Evolutionary conservation across 352 stramenopile species (phyloP), one percentile per base, ranked within the genome.

Genomic region (Phytophthora sp.): DNA sequence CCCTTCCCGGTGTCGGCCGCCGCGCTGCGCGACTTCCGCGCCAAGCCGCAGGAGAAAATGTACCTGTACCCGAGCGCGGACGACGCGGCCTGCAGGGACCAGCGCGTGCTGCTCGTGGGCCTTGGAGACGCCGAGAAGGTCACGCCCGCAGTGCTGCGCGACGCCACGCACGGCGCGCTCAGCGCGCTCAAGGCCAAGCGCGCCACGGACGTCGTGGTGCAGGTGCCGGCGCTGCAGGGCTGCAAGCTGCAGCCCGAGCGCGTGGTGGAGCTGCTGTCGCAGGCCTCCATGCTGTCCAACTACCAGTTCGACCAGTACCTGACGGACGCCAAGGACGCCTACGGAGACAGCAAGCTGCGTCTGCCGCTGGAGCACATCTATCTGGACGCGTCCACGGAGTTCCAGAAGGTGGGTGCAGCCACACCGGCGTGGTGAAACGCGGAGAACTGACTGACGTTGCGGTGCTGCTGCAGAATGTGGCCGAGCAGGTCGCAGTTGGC

Each of bases 281-380:
- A 94, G 59, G 77, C 87, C 2, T 89, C 82, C 17, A 87, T 94
- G 61, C 70, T 95, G 26, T 94, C 84, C 38, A 95, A 94, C 70
- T 95, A 95, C 64, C 83, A 91, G 66, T 95, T 95, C 38, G 83
- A 95, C 68, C 76, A 88, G 69, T 92, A 95, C 64, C 55, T 92
- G 49, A 90, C 63, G 46, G 64, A 74, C 27, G 68, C 71, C 34
- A 86, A 76, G 58, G 69, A 89, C 57, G 67, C 74, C 4, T 56
- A 88, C 24, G 84, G 79, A 58, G 79, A 91, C 26, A 75, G 76
- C 50, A 90, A 89, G 66, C 73, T 92, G 38, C 75, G 74, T 49
- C 57, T 89, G 49, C 84, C 84, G 34, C 64, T 93, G 9, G 75
- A 91, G 54, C 55, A 79, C 44, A 91, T 93, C 24, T 85, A 79